Evolutionary conservation across 2,329 filamentous ascomycete species (phyloP).

Genomic region (Colletotrichum chlorophyti): DNA sequence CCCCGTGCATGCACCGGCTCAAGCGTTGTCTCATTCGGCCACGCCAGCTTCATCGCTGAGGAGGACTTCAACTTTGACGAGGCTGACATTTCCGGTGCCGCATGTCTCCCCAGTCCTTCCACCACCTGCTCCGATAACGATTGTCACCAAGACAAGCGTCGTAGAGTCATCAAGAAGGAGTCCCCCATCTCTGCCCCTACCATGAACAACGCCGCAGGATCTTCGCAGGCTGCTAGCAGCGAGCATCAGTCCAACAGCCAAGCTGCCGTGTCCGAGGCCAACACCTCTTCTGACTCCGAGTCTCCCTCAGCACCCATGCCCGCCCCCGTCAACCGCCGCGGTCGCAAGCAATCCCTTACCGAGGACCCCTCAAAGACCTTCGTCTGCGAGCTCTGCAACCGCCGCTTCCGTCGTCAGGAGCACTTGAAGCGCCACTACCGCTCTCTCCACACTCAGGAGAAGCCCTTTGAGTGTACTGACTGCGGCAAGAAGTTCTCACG

Average conservation of each 20-base stretch:
- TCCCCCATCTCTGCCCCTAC: slow-evolving; percentile 41
- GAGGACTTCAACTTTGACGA: slow-evolving; percentile 80
- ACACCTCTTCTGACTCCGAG: slow-evolving; percentile 51
- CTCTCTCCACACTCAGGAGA: slow-evolving; percentile 97
- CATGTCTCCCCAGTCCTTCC: slow-evolving; percentile 68
- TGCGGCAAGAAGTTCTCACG: slow-evolving; percentile 99
- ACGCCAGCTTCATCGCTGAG: slow-evolving; percentile 76
- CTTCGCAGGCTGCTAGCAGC: slow-evolving; percentile 38
- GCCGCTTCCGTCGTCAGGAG: slow-evolving; percentile 96
- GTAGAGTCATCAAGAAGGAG: slow-evolving; percentile 57
- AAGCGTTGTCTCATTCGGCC: slow-evolving; percentile 71
- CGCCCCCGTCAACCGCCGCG: slow-evolving; percentile 82
- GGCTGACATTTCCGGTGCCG: slow-evolving; percentile 64
- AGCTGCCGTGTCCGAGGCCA: slow-evolving; percentile 40
- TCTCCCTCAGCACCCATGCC: slow-evolving; percentile 50
- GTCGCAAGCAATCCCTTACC: slow-evolving; percentile 97
- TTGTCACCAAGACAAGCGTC: slow-evolving; percentile 62
- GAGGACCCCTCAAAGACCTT: slow-evolving; percentile 99
- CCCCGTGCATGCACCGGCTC: slow-evolving; percentile 72
- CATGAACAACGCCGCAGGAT: slow-evolving; percentile 52
- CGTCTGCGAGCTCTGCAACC: slow-evolving; percentile 93
- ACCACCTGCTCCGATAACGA: slow-evolving; percentile 58
- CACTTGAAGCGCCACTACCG: slow-evolving; percentile 98
- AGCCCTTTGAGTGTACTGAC: slow-evolving; percentile 97
- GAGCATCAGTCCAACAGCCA: slow-evolving; percentile 42